Base-by-base conservation (phyloP, 352 stramenopile genomes). In the Phytophthora rubi region DNA sequence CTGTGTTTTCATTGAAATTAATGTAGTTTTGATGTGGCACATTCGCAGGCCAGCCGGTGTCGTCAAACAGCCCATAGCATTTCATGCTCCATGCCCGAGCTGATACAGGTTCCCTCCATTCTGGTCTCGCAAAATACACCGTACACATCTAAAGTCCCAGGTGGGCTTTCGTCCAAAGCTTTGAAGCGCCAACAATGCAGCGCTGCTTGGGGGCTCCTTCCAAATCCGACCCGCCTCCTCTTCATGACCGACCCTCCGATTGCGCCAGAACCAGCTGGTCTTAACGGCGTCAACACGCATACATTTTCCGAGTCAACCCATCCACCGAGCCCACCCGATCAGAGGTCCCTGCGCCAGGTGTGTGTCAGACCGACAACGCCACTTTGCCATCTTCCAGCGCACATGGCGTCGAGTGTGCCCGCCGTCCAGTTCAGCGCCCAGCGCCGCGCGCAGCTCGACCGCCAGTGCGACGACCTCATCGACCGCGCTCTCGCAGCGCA, bases 381-480 rank as follows among this genome's bases (percentile, higher is more conserved):
- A 71, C 30, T 63, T 68, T 62, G 37, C 13, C 12, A 33, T 33
- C n/a, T 10, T 52, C 37, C 30, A 65, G 15, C 39, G 26, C 53
- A 23, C n/a, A 68, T 68, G 55, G 56, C 67, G 26, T 60, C 73
- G n/a, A 73, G 64, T 18, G 49, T 77, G 26, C 76, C 70, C 45
- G 59, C 63, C 28, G 70, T 89, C 55, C 62, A 68, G 28, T 79
- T 89, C 32, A 74, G 70, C 64, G 75, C 66, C 26, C 48, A 55
- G 32, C 79, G 75, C 28, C 81, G 77, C 47, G 68, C 76, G 47
- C 68, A 82, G 52, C 81, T 76, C 68, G 81, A 89, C 35, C 56
- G 66, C 18, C 71, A 82, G 55, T 85, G 76, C 52, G 79, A 89
- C 64, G 77, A 85, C 59, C 75, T 89, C 15, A 79, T 89, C 35